Evolutionary conservation across 2,329 filamentous ascomycete genomes (phyloP).

Genomic region (Beauveria pseudobassiana): DNA sequence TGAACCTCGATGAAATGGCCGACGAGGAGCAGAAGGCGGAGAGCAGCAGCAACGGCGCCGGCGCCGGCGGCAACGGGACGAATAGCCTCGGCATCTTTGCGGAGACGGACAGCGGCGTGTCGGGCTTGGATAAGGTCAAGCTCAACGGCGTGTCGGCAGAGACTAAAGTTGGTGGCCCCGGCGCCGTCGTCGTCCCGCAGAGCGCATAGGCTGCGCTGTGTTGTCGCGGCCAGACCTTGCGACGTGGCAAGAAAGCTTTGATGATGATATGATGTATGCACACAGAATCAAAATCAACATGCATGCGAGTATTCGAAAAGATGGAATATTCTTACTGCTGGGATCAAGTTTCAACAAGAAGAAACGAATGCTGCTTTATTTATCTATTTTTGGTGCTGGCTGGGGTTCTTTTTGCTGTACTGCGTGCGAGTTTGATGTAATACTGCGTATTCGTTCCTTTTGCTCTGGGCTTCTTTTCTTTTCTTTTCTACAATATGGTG

Average conservation of each 20-base stretch:
- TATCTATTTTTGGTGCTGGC: background rate
- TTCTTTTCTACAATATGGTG: background rate
- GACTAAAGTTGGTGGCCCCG: constrained; percentile 13
- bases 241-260: background rate
- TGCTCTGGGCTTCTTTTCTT: background rate
- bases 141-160: constrained; percentile 14
- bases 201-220: constrained; percentile 23
- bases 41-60: constrained; percentile 6
- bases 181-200: constrained; percentile 18
- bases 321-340: background rate
- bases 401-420: background rate
- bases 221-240: constrained; percentile 5
- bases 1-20: constrained; percentile 51
- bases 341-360: background rate
- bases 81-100: constrained; percentile 37
- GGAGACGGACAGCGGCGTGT: constrained; percentile 35
- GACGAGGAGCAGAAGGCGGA: constrained; percentile 22
- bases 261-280: constrained; percentile 8
- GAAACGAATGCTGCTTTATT: background rate
- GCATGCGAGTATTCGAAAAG: background rate
- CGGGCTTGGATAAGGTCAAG: constrained; percentile 33
- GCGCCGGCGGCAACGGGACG: background rate
- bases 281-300: background rate
- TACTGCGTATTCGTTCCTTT: background rate
- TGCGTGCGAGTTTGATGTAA: background rate